Evolutionary conservation across 106 monocot species (phyloP), one percentile per base, ranked within the genome.

Genomic region (Hemerocallis citrina): DNA sequence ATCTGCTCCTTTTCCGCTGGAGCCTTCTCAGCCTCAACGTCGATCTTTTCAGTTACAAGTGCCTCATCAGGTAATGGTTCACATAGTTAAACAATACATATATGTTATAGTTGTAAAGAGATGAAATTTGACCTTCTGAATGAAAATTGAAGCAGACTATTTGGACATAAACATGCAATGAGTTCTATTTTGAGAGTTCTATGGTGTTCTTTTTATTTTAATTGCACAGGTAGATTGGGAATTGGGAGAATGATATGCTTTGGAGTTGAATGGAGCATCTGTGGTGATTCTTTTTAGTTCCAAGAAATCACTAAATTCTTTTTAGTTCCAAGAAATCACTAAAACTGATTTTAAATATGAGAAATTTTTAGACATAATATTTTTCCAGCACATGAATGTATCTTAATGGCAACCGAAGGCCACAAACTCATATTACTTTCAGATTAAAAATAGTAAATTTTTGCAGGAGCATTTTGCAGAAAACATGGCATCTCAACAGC

Each of bases 21-120:
- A 77, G 20, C 29, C 82, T 35, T 70, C 61, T 5, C 51, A 65
- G 44, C 35, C 74, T 41, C 64, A 70, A 1, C 57, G 36, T 22
- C 12, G 25, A 34, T 30, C 54, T 32, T 57, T 57, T 57, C 34
- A 57, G 21, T 62, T 44, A n/a, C 27, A 17, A 39, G 61, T 30
- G 29, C 43, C 61, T 31, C 9, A 1, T 31, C 43, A 62, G 61
- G 61, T 62, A 62, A 44, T 39, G 35, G 4, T 13, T 10, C 4
- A 10, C 15, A 5, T 17, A 16, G 17, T 44, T 49, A 23, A 17
- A 49, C 21, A 49, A 29, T 38, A 11, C n/a, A 47, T 9, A 12
- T 7, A 9, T n/a, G n/a, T n/a, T n/a, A n/a, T n/a, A n/a, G n/a
- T n/a, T n/a, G n/a, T n/a, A n/a, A n/a, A n/a, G n/a, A n/a, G n/a